phyloP scores from a whole-genome alignment of 164 flowering plant genomes.

The Houttuynia cordata region DNA sequence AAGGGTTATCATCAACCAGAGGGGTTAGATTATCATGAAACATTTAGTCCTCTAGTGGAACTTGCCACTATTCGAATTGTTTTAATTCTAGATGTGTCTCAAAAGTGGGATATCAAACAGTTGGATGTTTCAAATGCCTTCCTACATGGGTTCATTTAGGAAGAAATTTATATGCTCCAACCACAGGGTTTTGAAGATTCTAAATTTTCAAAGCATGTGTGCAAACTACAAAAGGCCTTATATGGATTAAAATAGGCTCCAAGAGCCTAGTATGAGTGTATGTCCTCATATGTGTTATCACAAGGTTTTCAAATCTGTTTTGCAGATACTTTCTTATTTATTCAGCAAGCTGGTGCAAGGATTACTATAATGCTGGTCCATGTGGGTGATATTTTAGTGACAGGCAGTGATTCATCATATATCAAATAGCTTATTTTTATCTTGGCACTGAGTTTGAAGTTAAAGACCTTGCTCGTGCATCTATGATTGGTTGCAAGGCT shows the following conservation, averaged over 20 bases:
- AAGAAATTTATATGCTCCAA: neutral
- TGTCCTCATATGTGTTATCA: no score
- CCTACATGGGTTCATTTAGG: neutral
- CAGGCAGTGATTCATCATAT: neutral
- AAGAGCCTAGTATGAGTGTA: neutral
- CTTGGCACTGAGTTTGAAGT: neutral
- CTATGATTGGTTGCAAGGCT: neutral
- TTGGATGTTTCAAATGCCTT: conserved; percentile 1
- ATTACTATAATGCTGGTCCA: neutral
- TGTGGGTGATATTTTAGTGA: neutral
- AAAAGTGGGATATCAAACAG: neutral
- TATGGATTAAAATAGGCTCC: neutral
- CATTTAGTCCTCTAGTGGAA: neutral
- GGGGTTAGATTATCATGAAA: neutral
- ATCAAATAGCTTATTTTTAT: no score
- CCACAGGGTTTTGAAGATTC: neutral
- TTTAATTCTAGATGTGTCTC: neutral
- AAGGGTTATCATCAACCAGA: neutral
- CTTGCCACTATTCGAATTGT: neutral
- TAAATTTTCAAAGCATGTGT: neutral
- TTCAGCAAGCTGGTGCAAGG: no score
- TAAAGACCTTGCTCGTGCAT: neutral
- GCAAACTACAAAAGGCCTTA: neutral
- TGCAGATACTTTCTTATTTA: neutral
- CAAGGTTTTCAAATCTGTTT: neutral